Evolutionary conservation across 495 filamentous ascomycete species (phyloP), one percentile per base, ranked within the genome.

Genomic region (Neurospora sp.): DNA sequence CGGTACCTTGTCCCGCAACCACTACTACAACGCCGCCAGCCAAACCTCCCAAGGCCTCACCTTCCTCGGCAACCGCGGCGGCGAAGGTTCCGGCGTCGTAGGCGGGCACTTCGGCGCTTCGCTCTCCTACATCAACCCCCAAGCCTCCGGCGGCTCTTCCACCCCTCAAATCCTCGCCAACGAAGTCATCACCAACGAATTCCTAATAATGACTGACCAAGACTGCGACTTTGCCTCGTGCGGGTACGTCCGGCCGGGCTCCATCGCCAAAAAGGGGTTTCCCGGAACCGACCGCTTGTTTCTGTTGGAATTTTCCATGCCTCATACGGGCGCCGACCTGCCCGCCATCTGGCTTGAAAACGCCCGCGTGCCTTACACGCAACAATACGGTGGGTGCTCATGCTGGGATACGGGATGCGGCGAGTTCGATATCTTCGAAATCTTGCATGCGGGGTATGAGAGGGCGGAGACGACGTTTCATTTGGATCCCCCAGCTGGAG

Each of bases 291-390:
- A 84, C 42, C 92, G 91, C 79, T 79, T 89, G 44, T 92, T 93
- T 82, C 79, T 92, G 38, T 81, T 90, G 39, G 89, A 93, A 70
- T 93, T 92, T 79, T 77, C 79, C 18, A 93, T 93, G 91, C 92
- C 92, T 0, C 70, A 79, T 2, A 44, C 42, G 0, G 75, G 71
- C 35, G 81, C 72, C 41, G 84, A 92, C 78, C 88, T 89, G 86
- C 90, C 90, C 4, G 85, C 90, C 7, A 86, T 89, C 78, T 93
- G 92, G 92, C 79, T 90, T 38, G 84, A 93, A 38, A 93, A 93
- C 82, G 88, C 89, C 8, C 84, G 86, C 54, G 92, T 94, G 73
- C 87, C 90, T 3, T 85, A 86, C 42, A 91, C 88, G 3, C 80
- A 85, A 1, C 91, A 93, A 76, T 93, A 93, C 79, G 79, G 80